Conservation (phyloP, 805 yeast species). For the Ogataea trehalophila region DNA sequence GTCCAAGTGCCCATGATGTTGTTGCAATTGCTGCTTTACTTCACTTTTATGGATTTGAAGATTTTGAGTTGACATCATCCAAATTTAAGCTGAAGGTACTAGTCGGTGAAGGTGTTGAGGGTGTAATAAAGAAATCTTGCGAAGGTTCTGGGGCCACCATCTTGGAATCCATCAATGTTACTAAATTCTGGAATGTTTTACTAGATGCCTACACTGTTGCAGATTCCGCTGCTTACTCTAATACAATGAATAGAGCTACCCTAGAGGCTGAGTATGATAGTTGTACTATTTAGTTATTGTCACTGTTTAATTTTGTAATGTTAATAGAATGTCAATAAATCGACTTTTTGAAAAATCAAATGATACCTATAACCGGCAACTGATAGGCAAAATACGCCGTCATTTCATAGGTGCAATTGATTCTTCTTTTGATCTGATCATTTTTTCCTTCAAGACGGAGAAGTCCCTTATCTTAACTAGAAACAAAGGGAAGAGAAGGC, state of each 20-base stretch:
- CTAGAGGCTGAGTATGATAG: conserved; percentile 17
- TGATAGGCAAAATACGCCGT: too few relatives aligned
- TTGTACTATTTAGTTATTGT: neutral
- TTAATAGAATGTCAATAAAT: neutral
- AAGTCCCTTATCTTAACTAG: too few relatives aligned
- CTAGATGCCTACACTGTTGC: conserved; percentile 34
- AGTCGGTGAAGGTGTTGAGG: conserved; percentile 26
- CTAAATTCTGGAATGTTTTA: conserved; percentile 43
- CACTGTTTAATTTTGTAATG: neutral
- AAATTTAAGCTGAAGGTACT: conserved; percentile 14
- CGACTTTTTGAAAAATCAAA: too few relatives aligned
- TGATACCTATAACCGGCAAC: too few relatives aligned
- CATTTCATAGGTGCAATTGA: too few relatives aligned
- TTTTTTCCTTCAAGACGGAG: too few relatives aligned
- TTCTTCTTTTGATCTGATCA: too few relatives aligned
- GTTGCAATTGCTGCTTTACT: conserved; percentile 60
- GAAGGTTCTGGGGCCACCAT: conserved; percentile 34
- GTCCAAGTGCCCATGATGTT: conserved; percentile 83
- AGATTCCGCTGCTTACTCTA: conserved; percentile 20
- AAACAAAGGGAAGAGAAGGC: too few relatives aligned
- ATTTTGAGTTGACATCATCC: conserved; percentile 18
- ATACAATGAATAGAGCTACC: conserved; percentile 19
- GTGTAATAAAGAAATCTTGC: conserved; percentile 18
- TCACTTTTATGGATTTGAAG: conserved; percentile 32
- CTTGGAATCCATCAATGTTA: conserved; percentile 35